phyloP scores from a whole-genome alignment of 2,329 filamentous ascomycete species.

The Daldinia sp. region DNA sequence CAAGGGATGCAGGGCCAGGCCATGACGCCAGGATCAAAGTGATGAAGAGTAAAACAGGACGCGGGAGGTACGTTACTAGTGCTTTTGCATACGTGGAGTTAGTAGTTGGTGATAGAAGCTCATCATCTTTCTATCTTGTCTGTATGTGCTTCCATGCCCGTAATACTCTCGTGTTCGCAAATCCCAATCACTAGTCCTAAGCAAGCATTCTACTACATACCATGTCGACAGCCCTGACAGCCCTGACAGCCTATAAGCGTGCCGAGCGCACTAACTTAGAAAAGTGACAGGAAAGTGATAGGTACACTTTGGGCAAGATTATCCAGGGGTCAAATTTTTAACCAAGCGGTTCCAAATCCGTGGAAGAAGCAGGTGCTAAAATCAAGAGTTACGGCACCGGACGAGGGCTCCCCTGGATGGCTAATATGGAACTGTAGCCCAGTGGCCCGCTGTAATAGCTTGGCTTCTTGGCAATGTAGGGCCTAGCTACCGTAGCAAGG shows the following conservation, averaged over 20 bases:
- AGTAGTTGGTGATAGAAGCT: conserved; percentile 25
- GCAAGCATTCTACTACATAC: conserved; percentile 22
- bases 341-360: conserved; percentile 37
- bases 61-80: conserved; percentile 16
- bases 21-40: conserved; percentile 31
- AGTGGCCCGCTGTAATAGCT: conserved; percentile 25
- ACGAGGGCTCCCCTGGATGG: conserved; percentile 33
- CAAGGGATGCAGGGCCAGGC: conserved; percentile 33
- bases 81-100: conserved; percentile 8
- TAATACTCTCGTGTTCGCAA: conserved; percentile 25
- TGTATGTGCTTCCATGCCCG: conserved; percentile 15
- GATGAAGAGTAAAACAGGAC: conserved; percentile 20
- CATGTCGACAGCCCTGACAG: no score
- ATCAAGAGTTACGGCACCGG: conserved; percentile 26
- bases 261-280: conserved; percentile 12
- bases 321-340: conserved; percentile 34
- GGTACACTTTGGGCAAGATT: conserved; percentile 27
- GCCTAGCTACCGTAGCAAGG: conserved; percentile 2
- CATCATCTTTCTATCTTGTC: conserved; percentile 7
- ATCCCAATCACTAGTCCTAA: conserved; percentile 21
- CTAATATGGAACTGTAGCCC: conserved; percentile 31
- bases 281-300: conserved; percentile 4
- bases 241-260: conserved; percentile 21
- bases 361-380: conserved; percentile 37
- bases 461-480: conserved; percentile 26